Evolutionary conservation across 2,329 filamentous ascomycete genomes (phyloP), one percentile per base, ranked within the genome.

Genomic region (Penicillium sp.): DNA sequence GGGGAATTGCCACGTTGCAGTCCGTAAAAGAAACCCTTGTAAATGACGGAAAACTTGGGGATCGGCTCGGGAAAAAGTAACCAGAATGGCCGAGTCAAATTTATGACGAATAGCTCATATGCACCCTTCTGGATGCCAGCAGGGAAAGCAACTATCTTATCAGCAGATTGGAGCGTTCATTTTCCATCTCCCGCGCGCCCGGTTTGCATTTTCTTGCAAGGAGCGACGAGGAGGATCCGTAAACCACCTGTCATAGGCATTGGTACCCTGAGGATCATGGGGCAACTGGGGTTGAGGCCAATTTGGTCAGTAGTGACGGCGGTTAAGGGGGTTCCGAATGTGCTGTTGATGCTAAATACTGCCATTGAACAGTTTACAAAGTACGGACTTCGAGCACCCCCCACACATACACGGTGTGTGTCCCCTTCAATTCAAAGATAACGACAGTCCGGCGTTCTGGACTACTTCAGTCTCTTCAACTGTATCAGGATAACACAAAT

Each of bases 81-180:
- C 7, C 68, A 63, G 60, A 85, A 87, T 6, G 91, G 85, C 0
- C 91, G 83, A 0, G 89, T 91, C 7, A 91, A 78, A 19, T 84
- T 85, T 25, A 89, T 79, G 6, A 90, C 88, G 57, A 92, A 91
- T 6, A 89, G 87, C 76, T 92, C 88, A 2, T 85, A 89, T 33
- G 89, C 64, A 68, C 91, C 89, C 84, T 91, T 89, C 68, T 82
- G 83, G 75, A 64, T 54, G 19, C 61, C 48, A 78, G 73, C 70
- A 30, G 70, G 64, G 8, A 67, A 26, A 42, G 71, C 71, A 1
- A 53, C 84, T 79, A 61, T 81, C 76, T 22, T 82, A 85, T 3
- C 89, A 86, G 73, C 85, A 87, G 68, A 91, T 70, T 65, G 87
- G 84, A 67, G 80, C 82, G 79, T 75, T 68, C 82, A 76, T 33